Evolutionary conservation across 192 early-diverging fungal genomes (phyloP).

Genomic region (Backusella morwellensis): DNA sequence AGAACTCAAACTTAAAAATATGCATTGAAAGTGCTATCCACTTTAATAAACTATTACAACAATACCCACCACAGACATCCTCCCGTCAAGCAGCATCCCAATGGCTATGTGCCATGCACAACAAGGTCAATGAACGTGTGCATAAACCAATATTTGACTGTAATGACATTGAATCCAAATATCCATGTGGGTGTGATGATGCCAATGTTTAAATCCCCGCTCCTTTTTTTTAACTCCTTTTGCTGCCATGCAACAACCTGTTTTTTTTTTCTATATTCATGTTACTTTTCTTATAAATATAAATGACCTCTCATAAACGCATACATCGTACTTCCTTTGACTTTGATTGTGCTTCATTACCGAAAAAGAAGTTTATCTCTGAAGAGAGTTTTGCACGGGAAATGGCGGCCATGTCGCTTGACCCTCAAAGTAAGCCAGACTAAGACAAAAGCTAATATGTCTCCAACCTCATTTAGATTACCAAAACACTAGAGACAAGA

Average conservation of each 20-base stretch:
- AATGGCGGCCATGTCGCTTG: slow-evolving; percentile 34
- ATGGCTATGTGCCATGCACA: slow-evolving; percentile 90
- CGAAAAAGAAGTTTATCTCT: slow-evolving; percentile 19
- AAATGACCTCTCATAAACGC: slow-evolving; percentile 1
- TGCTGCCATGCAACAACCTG: too few species aligned
- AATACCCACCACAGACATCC: slow-evolving; percentile 78
- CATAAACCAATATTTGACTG: slow-evolving; percentile 85
- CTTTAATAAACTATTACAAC: slow-evolving; percentile 73
- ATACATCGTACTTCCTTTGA: slow-evolving; percentile 1
- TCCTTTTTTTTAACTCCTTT: background rate
- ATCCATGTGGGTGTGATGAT: slow-evolving; percentile 83
- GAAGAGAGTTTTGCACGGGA: slow-evolving; percentile 27
- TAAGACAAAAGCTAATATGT: too few species aligned
- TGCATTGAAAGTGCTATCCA: slow-evolving; percentile 71
- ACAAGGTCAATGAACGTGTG: slow-evolving; percentile 86
- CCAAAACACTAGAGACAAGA: background rate
- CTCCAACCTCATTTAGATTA: background rate
- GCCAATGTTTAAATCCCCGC: background rate
- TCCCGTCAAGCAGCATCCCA: slow-evolving; percentile 70
- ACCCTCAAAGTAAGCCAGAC: background rate
- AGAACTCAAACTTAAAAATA: background rate
- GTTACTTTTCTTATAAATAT: background rate
- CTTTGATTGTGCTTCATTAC: background rate
- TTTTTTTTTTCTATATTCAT: too few species aligned
- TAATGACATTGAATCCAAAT: slow-evolving; percentile 66